Evolutionary conservation across 2,329 filamentous ascomycete species (phyloP).

Genomic region (Canariomyces notabilis): DNA sequence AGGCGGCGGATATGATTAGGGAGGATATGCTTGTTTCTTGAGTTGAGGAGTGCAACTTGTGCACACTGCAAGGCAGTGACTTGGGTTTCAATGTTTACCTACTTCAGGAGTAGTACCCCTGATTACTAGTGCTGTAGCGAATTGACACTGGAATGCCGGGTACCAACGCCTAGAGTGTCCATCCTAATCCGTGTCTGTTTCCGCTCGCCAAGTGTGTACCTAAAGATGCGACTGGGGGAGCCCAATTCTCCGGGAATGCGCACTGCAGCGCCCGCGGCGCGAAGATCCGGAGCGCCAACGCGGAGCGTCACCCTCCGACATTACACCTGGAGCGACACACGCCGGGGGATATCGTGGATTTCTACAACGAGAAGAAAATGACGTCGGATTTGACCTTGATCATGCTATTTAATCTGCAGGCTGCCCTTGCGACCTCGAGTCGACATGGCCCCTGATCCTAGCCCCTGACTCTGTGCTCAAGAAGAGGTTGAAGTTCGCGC

Average conservation of each 20-base stretch:
- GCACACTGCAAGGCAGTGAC: too few relatives aligned
- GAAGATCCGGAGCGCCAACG: neutral
- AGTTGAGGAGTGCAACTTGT: neutral
- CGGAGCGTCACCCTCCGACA: conserved; percentile 13
- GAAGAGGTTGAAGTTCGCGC: neutral
- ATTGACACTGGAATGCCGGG: neutral
- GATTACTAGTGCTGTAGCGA: too few relatives aligned
- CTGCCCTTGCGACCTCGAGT: neutral
- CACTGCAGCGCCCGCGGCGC: neutral
- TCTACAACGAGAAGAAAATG: too few relatives aligned
- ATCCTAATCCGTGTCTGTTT: conserved; percentile 1
- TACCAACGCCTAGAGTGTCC: neutral
- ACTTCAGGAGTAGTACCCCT: too few relatives aligned
- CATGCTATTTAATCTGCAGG: neutral
- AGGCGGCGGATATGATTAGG: conserved; percentile 29
- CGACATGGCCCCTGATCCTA: neutral
- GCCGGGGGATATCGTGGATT: neutral
- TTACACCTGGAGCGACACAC: conserved; percentile 1
- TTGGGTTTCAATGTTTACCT: too few relatives aligned
- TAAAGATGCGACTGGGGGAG: neutral
- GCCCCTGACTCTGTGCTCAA: neutral
- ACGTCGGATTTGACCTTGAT: neutral
- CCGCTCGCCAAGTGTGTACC: conserved; percentile 2
- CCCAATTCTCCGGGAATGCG: conserved; percentile 9
- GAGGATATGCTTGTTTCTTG: conserved; percentile 12